These are phyloP conservation scores for Tricholoma saponaceum DNA, from an alignment of 768 basidiomycete species.

Conservation along the genomic window DNA sequence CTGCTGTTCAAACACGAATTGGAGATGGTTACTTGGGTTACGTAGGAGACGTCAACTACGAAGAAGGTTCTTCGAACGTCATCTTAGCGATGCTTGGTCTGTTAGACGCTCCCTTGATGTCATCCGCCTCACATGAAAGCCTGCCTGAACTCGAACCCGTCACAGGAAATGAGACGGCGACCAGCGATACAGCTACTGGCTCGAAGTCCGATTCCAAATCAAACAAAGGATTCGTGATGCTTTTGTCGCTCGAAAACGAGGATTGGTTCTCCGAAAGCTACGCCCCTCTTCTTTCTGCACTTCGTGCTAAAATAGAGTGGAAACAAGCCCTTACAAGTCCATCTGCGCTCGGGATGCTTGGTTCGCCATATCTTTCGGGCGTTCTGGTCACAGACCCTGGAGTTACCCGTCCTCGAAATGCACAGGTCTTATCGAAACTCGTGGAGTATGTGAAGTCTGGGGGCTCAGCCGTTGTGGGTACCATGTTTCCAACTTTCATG, in stretches of 20 bases:
- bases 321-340: constrained; percentile 11
- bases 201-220: not conserved
- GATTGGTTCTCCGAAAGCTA: constrained; percentile 9
- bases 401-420: constrained; percentile 20
- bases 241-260: constrained; percentile 18
- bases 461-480: constrained; percentile 32
- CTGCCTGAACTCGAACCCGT: not conserved
- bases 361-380: constrained; percentile 25
- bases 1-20: constrained; percentile 24
- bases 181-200: not conserved
- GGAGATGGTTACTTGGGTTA: constrained; percentile 35
- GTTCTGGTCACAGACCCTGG: constrained; percentile 32
- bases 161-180: not conserved
- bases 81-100: constrained; percentile 32
- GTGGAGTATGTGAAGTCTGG: constrained; percentile 31
- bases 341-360: constrained; percentile 18
- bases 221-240: constrained; percentile 21
- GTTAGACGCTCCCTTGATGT: constrained; percentile 2
- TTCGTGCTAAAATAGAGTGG: constrained; percentile 14
- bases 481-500: constrained; percentile 21
- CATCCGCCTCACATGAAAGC: not conserved
- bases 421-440: constrained; percentile 23
- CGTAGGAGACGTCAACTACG: constrained; percentile 30
- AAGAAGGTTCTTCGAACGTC: constrained; percentile 23
- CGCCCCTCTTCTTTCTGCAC: constrained; percentile 16